Evolutionary conservation across 768 basidiomycete genomes (phyloP), one percentile per base, ranked within the genome.

Genomic region (Boletellus emodensis): DNA sequence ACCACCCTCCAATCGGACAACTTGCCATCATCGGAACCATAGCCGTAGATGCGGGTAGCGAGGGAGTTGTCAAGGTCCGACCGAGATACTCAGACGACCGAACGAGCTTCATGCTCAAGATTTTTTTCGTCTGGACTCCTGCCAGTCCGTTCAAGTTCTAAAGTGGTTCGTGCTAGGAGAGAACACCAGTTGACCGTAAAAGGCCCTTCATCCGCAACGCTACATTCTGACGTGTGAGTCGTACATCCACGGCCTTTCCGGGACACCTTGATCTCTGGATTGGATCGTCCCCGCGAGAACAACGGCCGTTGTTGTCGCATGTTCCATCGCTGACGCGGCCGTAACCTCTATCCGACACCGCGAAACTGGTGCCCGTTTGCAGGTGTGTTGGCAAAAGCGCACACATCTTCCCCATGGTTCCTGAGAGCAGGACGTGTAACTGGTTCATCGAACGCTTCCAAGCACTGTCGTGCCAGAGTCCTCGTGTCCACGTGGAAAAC

Each of bases 371-470:
- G 28, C 37, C 50, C 2, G 60, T 51, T n/a, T 44, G 43, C 59
- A 64, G 4, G 24, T 26, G 33, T 18, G 17, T 36, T 14, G 6
- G 15, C 2, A 18, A 37, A 12, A 3, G 33, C 2, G 35, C 59
- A 37, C 35, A 58, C 59, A 32, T 52, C 55, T 37, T 50, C 56
- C 5, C 72, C 74, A 48, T 73, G 60, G 45, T 65, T 64, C 49
- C 84, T 86, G 68, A n/a, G n/a, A n/a, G n/a, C n/a, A n/a, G n/a
- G n/a, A 58, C 82, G 85, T 34, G 82, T 77, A 10, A 85, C 67
- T 13, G 81, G 67, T 44, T 80, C 80, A 26, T 76, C 70, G 52
- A 80, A 82, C 52, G 74, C 69, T 54, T 83, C 81, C 11, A 69
- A 64, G 60, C 3, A 82, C 28, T 28, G 28, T 20, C 3, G 58